A percentile compares a stretch with the other conserved stretches of the same genome.
These are phyloP conservation scores for Lecanoromycetidae sp. DNA, from an alignment of 2,329 filamentous ascomycete genomes.

Conservation along the genomic window DNA sequence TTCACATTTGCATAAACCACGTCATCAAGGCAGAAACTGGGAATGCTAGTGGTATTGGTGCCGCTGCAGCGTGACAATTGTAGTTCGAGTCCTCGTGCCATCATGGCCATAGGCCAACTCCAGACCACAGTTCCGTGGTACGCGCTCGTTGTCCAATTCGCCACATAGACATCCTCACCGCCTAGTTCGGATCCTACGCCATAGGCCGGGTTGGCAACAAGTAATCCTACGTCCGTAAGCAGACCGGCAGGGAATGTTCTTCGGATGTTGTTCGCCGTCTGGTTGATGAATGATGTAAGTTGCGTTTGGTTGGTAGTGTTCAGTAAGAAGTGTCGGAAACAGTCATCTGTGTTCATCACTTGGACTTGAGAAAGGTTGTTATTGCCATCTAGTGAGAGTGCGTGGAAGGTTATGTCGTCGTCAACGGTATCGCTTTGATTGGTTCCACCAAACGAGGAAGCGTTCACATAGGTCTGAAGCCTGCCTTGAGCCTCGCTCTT, in stretches of 20 bases:
- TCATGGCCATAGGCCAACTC: constrained; percentile 54
- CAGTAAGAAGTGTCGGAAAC: constrained; percentile 51
- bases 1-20: constrained; percentile 22
- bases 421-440: constrained; percentile 33
- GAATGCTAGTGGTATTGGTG: background rate
- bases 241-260: constrained; percentile 48
- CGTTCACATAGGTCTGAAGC: constrained; percentile 38
- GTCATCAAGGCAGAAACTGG: background rate
- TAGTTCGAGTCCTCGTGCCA: constrained; percentile 47
- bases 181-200: no score
- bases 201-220: constrained; percentile 52
- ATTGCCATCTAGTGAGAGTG: constrained; percentile 44
- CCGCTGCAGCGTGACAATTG: constrained; percentile 43
- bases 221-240: constrained; percentile 42
- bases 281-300: constrained; percentile 44
- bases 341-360: constrained; percentile 53
- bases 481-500: constrained; percentile 34
- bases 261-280: constrained; percentile 46
- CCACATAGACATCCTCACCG: constrained; percentile 36
- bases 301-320: constrained; percentile 48
- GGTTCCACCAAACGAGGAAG: constrained; percentile 34
- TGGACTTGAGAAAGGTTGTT: constrained; percentile 38
- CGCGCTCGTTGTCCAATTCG: constrained; percentile 43
- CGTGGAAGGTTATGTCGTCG: constrained; percentile 41
- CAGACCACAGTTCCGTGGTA: constrained; percentile 56